Base-by-base conservation (phyloP, 2,329 filamentous ascomycete genomes). In the Dryadomyces quercus-mongolicae region DNA sequence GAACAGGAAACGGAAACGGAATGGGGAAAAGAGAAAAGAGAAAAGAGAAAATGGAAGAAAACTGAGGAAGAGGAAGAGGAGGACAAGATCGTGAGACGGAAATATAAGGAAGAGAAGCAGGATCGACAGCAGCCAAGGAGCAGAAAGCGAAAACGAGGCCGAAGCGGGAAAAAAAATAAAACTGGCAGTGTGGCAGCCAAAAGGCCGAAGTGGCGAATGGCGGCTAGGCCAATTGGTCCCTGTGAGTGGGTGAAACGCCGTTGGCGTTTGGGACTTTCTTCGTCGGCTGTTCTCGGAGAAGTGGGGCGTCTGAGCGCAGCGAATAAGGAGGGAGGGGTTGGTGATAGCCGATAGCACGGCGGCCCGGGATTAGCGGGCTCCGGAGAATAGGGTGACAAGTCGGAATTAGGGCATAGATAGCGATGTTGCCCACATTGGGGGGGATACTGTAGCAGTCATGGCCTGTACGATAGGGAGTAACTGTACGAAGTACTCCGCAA, bases 171-270 rank as follows among this genome's bases (percentile, higher is more conserved):
- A 9, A 38, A 16, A 22, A 18, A 18, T n/a, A 21, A 31, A 18
- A 36, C 6, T 18, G 34, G 1, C 18, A 31, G 18, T 49, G n/a
- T n/a, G 25, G 5, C 3, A 18, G 46, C 4, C 8, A 40, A 34
- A 42, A 31, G 12, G 36, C 34, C 10, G 12, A 36, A 38, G 53
- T 54, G 53, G 53, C 53, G 34, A 54, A 40, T 46, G 38, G 25
- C 15, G 42, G 16, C 6, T 44, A 42, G 25, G 53, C 48, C 53
- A 51, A 54, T 54, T 54, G 53, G 53, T 18, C 40, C 40, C 31
- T 44, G 20, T 38, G 51, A 52, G 12, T 49, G 25, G 48, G 40
- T 52, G 51, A 52, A 52, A 54, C 52, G 15, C 5, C 25, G 22
- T 18, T 42, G n/a, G 16, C 21, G 42, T 25, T 34, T 5, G 22